Evolutionary conservation across 306 rosid genomes (phyloP), one percentile per base, ranked within the genome.

Genomic region (Cucumis cinereus): DNA sequence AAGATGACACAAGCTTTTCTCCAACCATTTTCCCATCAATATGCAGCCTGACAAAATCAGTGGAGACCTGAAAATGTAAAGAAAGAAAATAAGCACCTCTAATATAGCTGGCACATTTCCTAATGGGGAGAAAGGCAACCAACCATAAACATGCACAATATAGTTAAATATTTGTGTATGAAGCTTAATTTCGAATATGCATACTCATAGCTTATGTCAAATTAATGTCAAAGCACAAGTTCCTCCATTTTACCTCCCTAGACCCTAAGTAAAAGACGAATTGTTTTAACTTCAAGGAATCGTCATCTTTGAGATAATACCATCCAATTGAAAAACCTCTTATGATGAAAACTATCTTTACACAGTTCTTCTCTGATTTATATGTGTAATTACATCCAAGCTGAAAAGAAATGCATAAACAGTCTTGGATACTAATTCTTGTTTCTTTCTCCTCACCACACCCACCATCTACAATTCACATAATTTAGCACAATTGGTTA

Each of bases 1-100:
- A 76, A 77, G 89, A 74, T 77, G 88, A 80, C 40, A 83, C 19
- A 77, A 84, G 41, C 82, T 67, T 85, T 62, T 84, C 83, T 79
- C 90, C 91, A 11, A 78, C 82, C 86, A 81, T 56, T 73, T 87
- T 87, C 63, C 96, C 96, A 79, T 93, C 89, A 79, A 91, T 84
- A 75, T 83, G 88, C 78, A 93, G 91, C 84, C 86, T 86, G 53
- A 87, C 71, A 76, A 77, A 68, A 78, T 81, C 82, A 22, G 89
- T 85, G 75, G 84, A 86, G 77, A 91, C 90, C 98, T 93, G 84
- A 50, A 68, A 78, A 54, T 50, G 60, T 79, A 75, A 78, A 35
- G 78, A 76, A 77, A 78, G 10, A 81, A 59, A 14, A 41, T 79
- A 56, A 74, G 71, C 62, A 75, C 49, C 67, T 58, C 45, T 14